Percentiles rank a stretch among this genome's conserved stretches.
Conservation (phyloP, 2,329 filamentous ascomycete genomes). For the Pseudonectria foliicola region DNA sequence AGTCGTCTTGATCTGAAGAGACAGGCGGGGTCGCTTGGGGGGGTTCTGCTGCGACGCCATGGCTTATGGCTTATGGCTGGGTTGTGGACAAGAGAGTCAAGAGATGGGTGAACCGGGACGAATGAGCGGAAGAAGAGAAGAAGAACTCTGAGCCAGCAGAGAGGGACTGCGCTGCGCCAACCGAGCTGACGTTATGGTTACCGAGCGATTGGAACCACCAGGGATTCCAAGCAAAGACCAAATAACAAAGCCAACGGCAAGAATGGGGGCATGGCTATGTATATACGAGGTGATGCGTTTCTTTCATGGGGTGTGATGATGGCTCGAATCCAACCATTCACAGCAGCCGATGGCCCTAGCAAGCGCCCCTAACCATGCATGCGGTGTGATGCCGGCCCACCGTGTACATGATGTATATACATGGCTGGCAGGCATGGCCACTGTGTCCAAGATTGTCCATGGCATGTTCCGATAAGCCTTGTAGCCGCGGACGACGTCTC, state of each 20-base stretch:
- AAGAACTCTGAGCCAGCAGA: slow-evolving; percentile 13
- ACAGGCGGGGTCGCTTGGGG: slow-evolving; percentile 48
- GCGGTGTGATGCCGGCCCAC: slow-evolving; percentile 22
- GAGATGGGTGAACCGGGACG: slow-evolving; percentile 2
- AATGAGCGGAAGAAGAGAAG: slow-evolving; percentile 3
- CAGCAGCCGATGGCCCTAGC: slow-evolving; percentile 9
- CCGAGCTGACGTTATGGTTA: slow-evolving; percentile 11
- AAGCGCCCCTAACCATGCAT: slow-evolving; percentile 25
- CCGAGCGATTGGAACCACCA: slow-evolving; percentile 18
- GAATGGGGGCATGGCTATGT: slow-evolving; percentile 21
- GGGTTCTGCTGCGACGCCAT: slow-evolving; percentile 33
- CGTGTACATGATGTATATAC: slow-evolving; percentile 15
- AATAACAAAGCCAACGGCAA: slow-evolving; percentile 9
- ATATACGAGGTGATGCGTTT: slow-evolving; percentile 7
- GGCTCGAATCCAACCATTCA: slow-evolving; percentile 5
- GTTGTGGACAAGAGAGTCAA: slow-evolving; percentile 1
- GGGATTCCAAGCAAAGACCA: slow-evolving; percentile 17
- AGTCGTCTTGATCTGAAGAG: slow-evolving; percentile 46
- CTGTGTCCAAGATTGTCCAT: too few species aligned
- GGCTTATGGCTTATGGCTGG: too few species aligned
- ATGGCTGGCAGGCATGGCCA: too few species aligned
- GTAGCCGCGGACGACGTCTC: too few species aligned
- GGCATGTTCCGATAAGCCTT: too few species aligned
- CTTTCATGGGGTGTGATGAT: slow-evolving; percentile 4
- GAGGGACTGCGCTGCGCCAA: slow-evolving; percentile 10